Conservation (phyloP, 768 basidiomycete genomes). For the Macrolepiota albuminosa region DNA sequence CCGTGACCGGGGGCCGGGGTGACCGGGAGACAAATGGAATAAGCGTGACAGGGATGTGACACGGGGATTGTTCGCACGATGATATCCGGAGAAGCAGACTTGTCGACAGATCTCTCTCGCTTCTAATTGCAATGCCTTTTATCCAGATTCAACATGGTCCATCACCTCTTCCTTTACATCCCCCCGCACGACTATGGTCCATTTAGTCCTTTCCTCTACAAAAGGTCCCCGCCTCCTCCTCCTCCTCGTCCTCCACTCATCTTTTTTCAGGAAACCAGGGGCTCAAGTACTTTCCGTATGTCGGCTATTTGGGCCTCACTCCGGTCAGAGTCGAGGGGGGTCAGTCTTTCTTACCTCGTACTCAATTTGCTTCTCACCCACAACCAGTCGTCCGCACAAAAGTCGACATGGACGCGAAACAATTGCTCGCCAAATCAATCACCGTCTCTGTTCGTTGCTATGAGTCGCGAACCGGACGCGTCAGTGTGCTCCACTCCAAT, state of each 20-base stretch:
- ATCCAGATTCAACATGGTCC: constrained; percentile 32
- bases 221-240: constrained; percentile 34
- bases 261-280: constrained; percentile 52
- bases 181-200: constrained; percentile 50
- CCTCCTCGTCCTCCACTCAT: constrained; percentile 5
- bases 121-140: constrained; percentile 35
- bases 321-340: constrained; percentile 75
- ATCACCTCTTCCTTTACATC: constrained; percentile 23
- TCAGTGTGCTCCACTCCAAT: constrained; percentile 54
- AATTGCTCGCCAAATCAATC: constrained; percentile 60
- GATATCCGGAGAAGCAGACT: constrained; percentile 29
- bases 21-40: constrained; percentile 7
- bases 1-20: constrained; percentile 12
- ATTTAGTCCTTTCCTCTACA: constrained; percentile 59
- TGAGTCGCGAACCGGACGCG: constrained; percentile 64
- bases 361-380: constrained; percentile 9
- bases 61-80: constrained; percentile 18
- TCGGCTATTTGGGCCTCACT: constrained; percentile 78
- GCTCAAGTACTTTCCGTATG: constrained; percentile 67
- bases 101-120: constrained; percentile 31
- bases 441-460: constrained; percentile 80
- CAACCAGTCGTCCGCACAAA: constrained; percentile 60
- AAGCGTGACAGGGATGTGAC: constrained; percentile 17
- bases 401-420: constrained; percentile 66
- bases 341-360: constrained; percentile 27